Conservation (phyloP, 345 rosid genomes). For the Passiflora organensis region DNA sequence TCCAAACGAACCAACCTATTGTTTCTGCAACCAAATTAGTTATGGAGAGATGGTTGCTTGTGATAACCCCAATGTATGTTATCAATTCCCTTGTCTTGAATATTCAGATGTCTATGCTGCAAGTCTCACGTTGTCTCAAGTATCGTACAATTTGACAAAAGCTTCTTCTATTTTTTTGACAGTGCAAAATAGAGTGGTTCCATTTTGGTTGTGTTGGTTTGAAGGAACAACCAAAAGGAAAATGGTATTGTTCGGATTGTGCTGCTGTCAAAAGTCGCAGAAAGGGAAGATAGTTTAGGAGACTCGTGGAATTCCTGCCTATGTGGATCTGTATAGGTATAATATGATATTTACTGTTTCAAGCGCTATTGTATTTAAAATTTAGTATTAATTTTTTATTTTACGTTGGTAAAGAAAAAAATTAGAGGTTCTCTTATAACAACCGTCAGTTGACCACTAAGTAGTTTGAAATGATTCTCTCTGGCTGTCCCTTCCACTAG, state of each 20-base stretch:
- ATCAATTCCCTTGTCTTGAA: neutral
- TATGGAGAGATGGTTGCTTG: slow-evolving; percentile 97
- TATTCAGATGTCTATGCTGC: neutral
- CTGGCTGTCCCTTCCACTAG: too few species aligned
- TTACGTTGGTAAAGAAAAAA: too few species aligned
- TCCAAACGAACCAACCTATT: slow-evolving; percentile 94
- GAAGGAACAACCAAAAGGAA: slow-evolving; percentile 86
- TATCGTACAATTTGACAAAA: slow-evolving; percentile 10
- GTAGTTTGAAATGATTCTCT: too few species aligned
- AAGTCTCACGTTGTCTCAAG: neutral
- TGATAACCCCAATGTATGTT: slow-evolving; percentile 74
- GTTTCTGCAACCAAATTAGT: slow-evolving; percentile 95
- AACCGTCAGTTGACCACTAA: too few species aligned
- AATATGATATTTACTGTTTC: neutral
- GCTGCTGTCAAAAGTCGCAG: slow-evolving; percentile 60
- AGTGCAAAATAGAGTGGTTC: slow-evolving; percentile 99
- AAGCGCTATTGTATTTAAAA: too few species aligned
- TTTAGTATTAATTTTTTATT: too few species aligned
- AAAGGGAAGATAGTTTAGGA: slow-evolving; percentile 53
- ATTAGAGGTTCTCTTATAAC: too few species aligned
- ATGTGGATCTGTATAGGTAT: neutral
- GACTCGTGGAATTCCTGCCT: neutral
- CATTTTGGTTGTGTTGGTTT: slow-evolving; percentile 91
- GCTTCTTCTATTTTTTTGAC: slow-evolving; percentile 14
- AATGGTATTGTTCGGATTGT: slow-evolving; percentile 90